phyloP scores from a whole-genome alignment of 176 grass and related monocot genomes.

The Avena atlantica region DNA sequence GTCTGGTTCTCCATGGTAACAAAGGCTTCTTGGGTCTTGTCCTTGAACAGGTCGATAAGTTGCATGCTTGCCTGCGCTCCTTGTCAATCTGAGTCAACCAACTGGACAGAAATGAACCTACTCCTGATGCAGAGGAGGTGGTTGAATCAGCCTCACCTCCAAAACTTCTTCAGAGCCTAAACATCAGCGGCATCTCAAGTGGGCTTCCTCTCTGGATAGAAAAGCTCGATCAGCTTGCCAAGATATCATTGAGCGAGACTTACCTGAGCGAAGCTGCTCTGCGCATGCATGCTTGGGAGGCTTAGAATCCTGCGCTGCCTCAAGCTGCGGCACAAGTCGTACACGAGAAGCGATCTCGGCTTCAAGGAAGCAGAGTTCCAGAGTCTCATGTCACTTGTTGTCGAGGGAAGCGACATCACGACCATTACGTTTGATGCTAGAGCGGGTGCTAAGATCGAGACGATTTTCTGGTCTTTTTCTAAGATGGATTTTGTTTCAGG shows the following conservation, averaged over 20 bases:
- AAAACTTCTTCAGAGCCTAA: not conserved
- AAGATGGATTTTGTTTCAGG: not conserved
- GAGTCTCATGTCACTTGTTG: not conserved
- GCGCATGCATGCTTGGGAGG: not conserved
- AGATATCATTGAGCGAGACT: not conserved
- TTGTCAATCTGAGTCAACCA: constrained; percentile 1
- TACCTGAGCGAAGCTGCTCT: not conserved
- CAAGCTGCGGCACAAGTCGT: not conserved
- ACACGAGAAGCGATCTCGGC: not conserved
- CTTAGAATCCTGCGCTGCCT: not conserved
- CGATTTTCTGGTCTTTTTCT: not conserved
- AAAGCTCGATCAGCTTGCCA: not conserved
- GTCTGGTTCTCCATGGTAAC: not conserved
- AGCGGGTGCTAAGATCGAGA: not conserved
- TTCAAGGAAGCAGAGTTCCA: not conserved
- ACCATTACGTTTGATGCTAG: not conserved
- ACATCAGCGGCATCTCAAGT: not conserved
- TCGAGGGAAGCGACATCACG: not conserved
- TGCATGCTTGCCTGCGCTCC: not conserved
- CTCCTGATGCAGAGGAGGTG: not conserved
- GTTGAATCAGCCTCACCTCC: not conserved
- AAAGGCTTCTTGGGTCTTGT: not conserved
- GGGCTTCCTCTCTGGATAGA: not conserved
- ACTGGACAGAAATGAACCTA: not conserved
- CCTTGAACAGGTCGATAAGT: not conserved